A percentile compares a stretch with the other conserved stretches of the same genome.
phyloP scores from a whole-genome alignment of 2,329 filamentous ascomycete genomes.

The Alternaria gaisen region DNA sequence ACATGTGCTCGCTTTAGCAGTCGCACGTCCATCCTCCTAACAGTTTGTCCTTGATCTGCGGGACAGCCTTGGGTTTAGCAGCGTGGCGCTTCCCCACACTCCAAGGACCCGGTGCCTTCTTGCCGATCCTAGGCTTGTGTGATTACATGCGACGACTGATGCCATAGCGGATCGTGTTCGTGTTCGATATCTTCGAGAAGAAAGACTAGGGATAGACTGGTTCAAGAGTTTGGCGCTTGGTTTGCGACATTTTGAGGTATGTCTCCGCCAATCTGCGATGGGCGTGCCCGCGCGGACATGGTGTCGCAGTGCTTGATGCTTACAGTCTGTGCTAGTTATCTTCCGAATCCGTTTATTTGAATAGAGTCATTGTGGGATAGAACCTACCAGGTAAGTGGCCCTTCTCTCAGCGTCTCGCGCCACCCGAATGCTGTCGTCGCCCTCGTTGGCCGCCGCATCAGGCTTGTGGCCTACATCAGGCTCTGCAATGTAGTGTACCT shows the following conservation, averaged over 20 bases:
- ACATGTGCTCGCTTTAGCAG: conserved; percentile 50
- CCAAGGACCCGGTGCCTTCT: conserved; percentile 41
- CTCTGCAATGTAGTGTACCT: background rate
- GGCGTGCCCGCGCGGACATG: conserved; percentile 8
- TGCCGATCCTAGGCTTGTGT: conserved; percentile 41
- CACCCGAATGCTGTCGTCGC: conserved; percentile 1
- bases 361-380: conserved; percentile 41
- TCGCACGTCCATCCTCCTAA: conserved; percentile 40
- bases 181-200: conserved; percentile 46
- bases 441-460: background rate
- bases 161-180: conserved; percentile 47
- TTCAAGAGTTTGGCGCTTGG: conserved; percentile 53
- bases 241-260: conserved; percentile 48
- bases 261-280: conserved; percentile 20
- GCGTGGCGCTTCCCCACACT: conserved; percentile 52
- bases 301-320: conserved; percentile 26
- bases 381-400: conserved; percentile 37
- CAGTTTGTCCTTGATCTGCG: conserved; percentile 40
- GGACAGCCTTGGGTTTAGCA: conserved; percentile 40
- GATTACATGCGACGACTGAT: conserved; percentile 49
- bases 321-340: conserved; percentile 38
- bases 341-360: conserved; percentile 34
- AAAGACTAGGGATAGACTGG: conserved; percentile 55
- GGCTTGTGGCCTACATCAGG: background rate
- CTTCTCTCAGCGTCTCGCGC: conserved; percentile 2